A percentile compares a stretch with the other conserved stretches of the same genome.
Evolutionary conservation across 1,284 basidiomycete species (phyloP).

Genomic region (Leccinum huronense): DNA sequence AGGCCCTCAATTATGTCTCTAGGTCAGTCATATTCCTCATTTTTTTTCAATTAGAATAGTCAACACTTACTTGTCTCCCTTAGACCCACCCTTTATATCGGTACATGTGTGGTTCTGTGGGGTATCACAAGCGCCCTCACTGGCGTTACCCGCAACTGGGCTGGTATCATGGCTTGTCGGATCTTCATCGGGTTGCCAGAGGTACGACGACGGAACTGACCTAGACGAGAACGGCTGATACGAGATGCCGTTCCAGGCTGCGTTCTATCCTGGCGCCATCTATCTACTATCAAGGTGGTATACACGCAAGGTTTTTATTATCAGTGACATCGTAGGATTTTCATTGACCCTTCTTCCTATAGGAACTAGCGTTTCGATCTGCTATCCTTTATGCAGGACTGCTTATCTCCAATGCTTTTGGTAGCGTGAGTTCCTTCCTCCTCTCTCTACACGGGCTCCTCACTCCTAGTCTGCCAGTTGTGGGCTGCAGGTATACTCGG

Average conservation of each 20-base stretch:
- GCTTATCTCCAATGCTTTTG: slow-evolving; percentile 74
- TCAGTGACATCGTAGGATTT: slow-evolving; percentile 29
- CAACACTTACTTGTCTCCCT: background rate
- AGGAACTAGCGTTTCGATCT: slow-evolving; percentile 68
- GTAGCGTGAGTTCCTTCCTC: slow-evolving; percentile 45
- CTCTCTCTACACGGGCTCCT: slow-evolving; percentile 41
- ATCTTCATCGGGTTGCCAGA: slow-evolving; percentile 4
- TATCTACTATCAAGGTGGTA: slow-evolving; percentile 67
- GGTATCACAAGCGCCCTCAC: slow-evolving; percentile 3
- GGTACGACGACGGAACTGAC: background rate
- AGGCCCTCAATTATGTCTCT: slow-evolving; percentile 5
- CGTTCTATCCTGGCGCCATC: slow-evolving; percentile 64
- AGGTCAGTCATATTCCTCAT: background rate
- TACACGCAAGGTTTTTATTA: slow-evolving; percentile 52
- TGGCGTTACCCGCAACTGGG: slow-evolving; percentile 1
- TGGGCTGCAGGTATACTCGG: slow-evolving; percentile 5
- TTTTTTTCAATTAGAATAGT: background rate
- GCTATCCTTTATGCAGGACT: slow-evolving; percentile 68
- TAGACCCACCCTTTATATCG: slow-evolving; percentile 1
- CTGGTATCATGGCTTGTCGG: slow-evolving; percentile 5
- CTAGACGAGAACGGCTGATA: background rate
- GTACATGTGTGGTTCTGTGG: slow-evolving; percentile 6
- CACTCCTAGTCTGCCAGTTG: slow-evolving; percentile 10
- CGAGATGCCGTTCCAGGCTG: slow-evolving; percentile 44
- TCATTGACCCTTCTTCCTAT: slow-evolving; percentile 41